Evolutionary conservation across 257 asterid species (phyloP), one percentile per base, ranked within the genome.

Genomic region (Scutellaria barbata): DNA sequence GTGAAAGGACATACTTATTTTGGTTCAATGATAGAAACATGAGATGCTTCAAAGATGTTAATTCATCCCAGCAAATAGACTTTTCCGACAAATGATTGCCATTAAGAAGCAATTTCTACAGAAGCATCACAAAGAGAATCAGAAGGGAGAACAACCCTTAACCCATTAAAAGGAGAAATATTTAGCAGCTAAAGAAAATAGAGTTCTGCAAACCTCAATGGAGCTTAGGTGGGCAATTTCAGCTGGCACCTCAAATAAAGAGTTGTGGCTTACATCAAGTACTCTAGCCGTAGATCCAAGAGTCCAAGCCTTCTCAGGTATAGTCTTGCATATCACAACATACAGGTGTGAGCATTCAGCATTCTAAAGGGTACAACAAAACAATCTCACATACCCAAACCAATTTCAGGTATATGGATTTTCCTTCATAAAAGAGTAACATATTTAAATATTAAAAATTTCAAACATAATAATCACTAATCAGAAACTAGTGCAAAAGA

Each of bases 271-370:
- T 60, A 86, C 73, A 78, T 93, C 96, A 60, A 93, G 93, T 48
- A 90, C 83, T 73, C 96, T 84, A 75, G 86, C 84, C 65, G 76
- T 78, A 60, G 81, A 40, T 71, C 88, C 92, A 74, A 87, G 83
- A 8, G 72, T 62, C 92, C 92, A 90, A 69, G 90, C 89, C 74
- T 93, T 96, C 45, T 78, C 96, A 63, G 98, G 96, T 75, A 89
- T 82, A 73, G 78, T 70, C 98, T 93, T 66, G 76, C 81, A 87
- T 70, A 63, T 75, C 67, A 76, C 75, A 79, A 79, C 70, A 66
- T 56, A 73, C 42, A 64, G 78, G 76, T 59, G 60, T 73, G 70
- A 55, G 47, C 47, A 42, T 59, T 72, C 66, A 83, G 75, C 61
- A 43, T 54, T 72, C 66, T 39, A 43, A 67, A 67, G 55, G 67